Evolutionary conservation across 306 rosid genomes (phyloP).

Genomic region (Pterocarpus macrocarpus): DNA sequence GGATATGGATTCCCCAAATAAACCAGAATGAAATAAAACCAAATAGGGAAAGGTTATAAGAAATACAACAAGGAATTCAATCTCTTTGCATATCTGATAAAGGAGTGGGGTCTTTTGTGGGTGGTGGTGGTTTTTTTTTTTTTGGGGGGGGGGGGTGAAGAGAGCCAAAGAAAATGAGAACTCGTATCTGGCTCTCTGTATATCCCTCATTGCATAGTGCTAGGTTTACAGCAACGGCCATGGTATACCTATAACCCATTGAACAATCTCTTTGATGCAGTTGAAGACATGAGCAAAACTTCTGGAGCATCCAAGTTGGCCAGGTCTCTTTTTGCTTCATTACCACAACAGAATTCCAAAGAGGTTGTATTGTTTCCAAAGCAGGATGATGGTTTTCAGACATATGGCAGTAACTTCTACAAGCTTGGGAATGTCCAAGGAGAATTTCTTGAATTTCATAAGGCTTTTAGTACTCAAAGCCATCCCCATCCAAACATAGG

Average conservation of each 20-base stretch:
- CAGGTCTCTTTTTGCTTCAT: slow-evolving; percentile 90
- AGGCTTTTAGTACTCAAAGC: slow-evolving; percentile 65
- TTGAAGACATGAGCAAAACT: slow-evolving; percentile 79
- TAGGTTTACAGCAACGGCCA: slow-evolving; percentile 53
- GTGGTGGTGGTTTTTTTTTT: too few species aligned
- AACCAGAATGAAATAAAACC: slow-evolving; percentile 17
- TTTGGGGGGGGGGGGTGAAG: not conserved
- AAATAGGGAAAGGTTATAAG: not conserved
- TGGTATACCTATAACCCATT: slow-evolving; percentile 52
- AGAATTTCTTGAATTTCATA: slow-evolving; percentile 75
- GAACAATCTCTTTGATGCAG: slow-evolving; percentile 92
- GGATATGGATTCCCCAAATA: slow-evolving; percentile 8
- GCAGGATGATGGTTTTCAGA: slow-evolving; percentile 71
- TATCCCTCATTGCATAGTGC: slow-evolving; percentile 37
- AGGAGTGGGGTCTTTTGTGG: not conserved
- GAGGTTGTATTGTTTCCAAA: slow-evolving; percentile 65
- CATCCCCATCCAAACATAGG: slow-evolving; percentile 72
- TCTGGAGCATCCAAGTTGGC: slow-evolving; percentile 92
- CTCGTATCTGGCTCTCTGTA: slow-evolving; percentile 26
- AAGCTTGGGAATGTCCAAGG: slow-evolving; percentile 75
- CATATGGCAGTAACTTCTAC: slow-evolving; percentile 68
- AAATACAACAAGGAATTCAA: not conserved
- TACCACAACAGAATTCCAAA: slow-evolving; percentile 72
- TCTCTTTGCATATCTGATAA: slow-evolving; percentile 27
- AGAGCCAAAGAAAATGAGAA: slow-evolving; percentile 3